Base-by-base conservation (phyloP, 2,329 filamentous ascomycete species). In the Lasiodiplodia sp. region DNA sequence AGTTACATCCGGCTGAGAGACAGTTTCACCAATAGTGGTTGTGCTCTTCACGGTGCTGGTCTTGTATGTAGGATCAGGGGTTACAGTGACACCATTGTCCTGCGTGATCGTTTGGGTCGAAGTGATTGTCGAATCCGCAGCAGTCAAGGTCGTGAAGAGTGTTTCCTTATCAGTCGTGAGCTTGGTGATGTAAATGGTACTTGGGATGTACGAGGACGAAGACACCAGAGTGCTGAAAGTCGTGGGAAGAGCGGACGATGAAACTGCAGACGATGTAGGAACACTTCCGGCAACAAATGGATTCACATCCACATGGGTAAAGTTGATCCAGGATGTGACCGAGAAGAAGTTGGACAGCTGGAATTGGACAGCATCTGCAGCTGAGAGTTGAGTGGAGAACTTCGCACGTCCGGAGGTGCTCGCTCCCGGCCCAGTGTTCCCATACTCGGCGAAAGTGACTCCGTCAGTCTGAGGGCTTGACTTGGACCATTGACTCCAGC, bases 361-460 rank as follows among this genome's bases (percentile, higher is more conserved):
- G 65, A 81, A 83, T 65, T 81, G 76, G 31, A 75, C 75, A 21
- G 79, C 80, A 49, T 77, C 66, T 3, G 66, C 57, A 18, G 47
- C 37, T 12, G 44, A 55, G 49, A 68, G 66, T 34, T 68, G 66
- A 21, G 58, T 63, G 57, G 84, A 53, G 18, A 56, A 62, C n/a
- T 11, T 53, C 18, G 65, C 65, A 8, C 66, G 66, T 12, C 28
- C 86, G 49, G 87, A 80, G 0, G 79, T 80, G 18, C 78, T 73
- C 6, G 87, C 81, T 2, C 88, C 87, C n/a, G 79, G 73, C 1
- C 88, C 88, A 0, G 81, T 82, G 75, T 90, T 90, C 14, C 72
- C 77, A 72, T 85, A 89, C 78, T 90, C 88, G 18, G n/a, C 67
- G 38, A 68, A 68, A 4, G 16, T 38, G 25, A 68, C 69, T 51